Base-by-base conservation (phyloP, 257 asterid genomes). In the Voacanga thouarsii region DNA sequence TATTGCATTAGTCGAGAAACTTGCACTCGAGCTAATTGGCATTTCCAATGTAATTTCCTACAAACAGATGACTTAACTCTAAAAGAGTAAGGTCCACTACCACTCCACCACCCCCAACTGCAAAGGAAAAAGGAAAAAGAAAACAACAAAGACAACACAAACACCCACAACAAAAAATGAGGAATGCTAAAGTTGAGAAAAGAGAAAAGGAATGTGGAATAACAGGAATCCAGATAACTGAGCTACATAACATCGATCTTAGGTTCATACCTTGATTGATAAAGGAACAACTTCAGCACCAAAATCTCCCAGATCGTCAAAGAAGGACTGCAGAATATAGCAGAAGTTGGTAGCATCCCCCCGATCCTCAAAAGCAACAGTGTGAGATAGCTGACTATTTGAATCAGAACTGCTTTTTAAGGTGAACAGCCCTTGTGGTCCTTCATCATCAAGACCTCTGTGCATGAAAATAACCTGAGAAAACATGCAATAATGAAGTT, bases 271-370 rank as follows among this genome's bases (percentile, higher is more conserved):
- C 72, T 87, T 77, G 82, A 82, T 87, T 45, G 96, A 79, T 71
- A 93, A 68, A 63, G 98, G 94, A 71, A 89, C 89, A 61, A 95
- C 84, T 72, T 93, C 94, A 65, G 92, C 89, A 49, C 75, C 75
- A 87, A 90, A 91, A 82, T 88, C 96, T 69, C 78, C 91, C 59
- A 90, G 84, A 73, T 89, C 92, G 15, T 87, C 88, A 77, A 93
- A 93, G 87, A 82, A 91, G 23, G 93, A 87, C 76, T 87, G 88
- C 79, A 95, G 87, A 76, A 91, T 86, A 84, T 87, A 89, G 82
- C 96, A 87, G 84, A 91, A 95, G 71, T 89, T 90, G 84, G 85
- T 84, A 71, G 98, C 99, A 86, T 95, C 99, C 57, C 67, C 84
- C 53, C 80, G 92, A 82, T 92, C 98, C 82, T 93, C 93, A 84